phyloP scores from a whole-genome alignment of 352 stramenopile species.

The Phytophthora macrochlamydospora region DNA sequence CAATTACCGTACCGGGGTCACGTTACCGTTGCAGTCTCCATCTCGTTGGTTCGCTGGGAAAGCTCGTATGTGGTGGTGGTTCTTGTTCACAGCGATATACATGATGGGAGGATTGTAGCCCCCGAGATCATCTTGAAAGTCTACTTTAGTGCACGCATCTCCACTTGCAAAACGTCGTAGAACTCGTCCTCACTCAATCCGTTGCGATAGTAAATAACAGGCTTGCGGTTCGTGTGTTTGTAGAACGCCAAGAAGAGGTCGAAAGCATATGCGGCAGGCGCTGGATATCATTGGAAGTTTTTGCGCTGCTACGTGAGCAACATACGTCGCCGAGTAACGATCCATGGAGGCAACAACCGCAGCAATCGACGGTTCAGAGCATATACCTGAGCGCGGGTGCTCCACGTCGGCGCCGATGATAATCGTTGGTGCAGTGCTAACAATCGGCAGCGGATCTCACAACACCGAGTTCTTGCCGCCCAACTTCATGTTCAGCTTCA shows the following conservation, averaged over 20 bases:
- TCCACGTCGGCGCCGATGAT: slow-evolving; percentile 83
- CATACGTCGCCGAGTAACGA: slow-evolving; percentile 60
- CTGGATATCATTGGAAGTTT: slow-evolving; percentile 58
- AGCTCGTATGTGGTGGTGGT: slow-evolving; percentile 80
- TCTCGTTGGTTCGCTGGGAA: slow-evolving; percentile 53
- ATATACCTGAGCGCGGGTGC: slow-evolving; percentile 62
- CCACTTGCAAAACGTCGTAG: slow-evolving; percentile 70
- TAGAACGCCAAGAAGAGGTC: slow-evolving; percentile 85
- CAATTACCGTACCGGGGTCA: slow-evolving; percentile 78
- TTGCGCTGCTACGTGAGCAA: slow-evolving; percentile 65
- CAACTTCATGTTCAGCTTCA: slow-evolving; percentile 86
- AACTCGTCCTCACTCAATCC: slow-evolving; percentile 88
- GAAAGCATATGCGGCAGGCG: slow-evolving; percentile 61
- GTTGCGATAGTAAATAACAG: slow-evolving; percentile 88
- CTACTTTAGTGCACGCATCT: slow-evolving; percentile 79
- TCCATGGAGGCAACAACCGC: slow-evolving; percentile 84
- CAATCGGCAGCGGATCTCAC: slow-evolving; percentile 41
- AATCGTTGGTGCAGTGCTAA: slow-evolving; percentile 65
- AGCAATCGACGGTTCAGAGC: slow-evolving; percentile 69
- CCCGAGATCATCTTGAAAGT: slow-evolving; percentile 65
- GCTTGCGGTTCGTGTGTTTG: slow-evolving; percentile 68
- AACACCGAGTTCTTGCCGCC: slow-evolving; percentile 69
- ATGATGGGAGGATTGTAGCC: slow-evolving; percentile 81
- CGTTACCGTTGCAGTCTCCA: slow-evolving; percentile 72
- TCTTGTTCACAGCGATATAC: slow-evolving; percentile 89